Base-by-base conservation (phyloP, 202 grass and related monocot genomes). In the Brachypodium distachyon region DNA sequence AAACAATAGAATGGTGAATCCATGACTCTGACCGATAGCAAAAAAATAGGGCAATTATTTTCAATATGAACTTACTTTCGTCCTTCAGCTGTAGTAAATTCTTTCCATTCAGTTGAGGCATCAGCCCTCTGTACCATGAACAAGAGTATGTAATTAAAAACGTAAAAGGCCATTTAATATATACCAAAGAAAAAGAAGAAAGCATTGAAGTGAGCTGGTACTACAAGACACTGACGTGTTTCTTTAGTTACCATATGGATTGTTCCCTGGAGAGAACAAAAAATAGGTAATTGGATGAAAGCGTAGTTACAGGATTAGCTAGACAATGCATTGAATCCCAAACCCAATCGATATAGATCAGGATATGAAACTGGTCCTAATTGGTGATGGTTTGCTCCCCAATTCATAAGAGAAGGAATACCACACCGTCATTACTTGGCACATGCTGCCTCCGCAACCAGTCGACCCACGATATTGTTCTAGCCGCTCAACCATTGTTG, bases 71-170 rank as follows among this genome's bases (percentile, higher is more conserved):
- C 89, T 87, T 87, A 99, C 92, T 92, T 99, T 60, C 83, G 77
- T 58, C 92, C 92, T 83, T 93, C 96, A 56, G 80, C 23, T 25
- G 89, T 89, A 39, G 78, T 96, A 85, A 99, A 95, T 76, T 99
- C 96, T 83, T 99, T 99, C 96, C 96, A 99, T 72, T 89, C 87
- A 70, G 96, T 99, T 9, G 87, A 96, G 28, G 96, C 83, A 26
- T 96, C 92, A 74, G 92, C 89, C 48, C 96, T 83, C 96, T 99
- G 73, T 70, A 50, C 76, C 58, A 77, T 57, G 9, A 66, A 66
- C 36, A 74, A 78, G 61, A 61, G 23, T 21, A 76, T 52, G 29
- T 27, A 61, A 81, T 21, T 1, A 16, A 62, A 47, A 65, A 17
- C 22, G 40, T 18, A 25, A 10, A 48, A 16, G 17, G 8, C 2